A percentile compares a stretch with the other conserved stretches of the same genome.
Evolutionary conservation across 495 filamentous ascomycete species (phyloP).

Genomic region (Penicillium desertorum): DNA sequence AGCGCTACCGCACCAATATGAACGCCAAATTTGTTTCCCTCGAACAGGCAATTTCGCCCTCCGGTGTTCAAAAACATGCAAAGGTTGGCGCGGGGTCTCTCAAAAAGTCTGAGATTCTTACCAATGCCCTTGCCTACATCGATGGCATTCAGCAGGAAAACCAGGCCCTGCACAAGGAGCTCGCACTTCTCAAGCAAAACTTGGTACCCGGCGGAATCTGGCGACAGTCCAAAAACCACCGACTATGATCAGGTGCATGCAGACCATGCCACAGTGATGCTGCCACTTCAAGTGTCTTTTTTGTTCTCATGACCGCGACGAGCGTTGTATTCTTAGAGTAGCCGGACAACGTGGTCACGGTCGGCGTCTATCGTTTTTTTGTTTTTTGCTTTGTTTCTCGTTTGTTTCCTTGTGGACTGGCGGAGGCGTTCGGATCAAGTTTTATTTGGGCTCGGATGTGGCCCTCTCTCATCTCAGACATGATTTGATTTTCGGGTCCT

Average conservation of each 20-base stretch:
- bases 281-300: neutral
- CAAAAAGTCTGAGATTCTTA: conserved; percentile 60
- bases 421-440: conserved; percentile 4
- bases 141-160: conserved; percentile 51
- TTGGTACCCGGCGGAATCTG: conserved; percentile 36
- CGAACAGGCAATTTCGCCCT: conserved; percentile 41
- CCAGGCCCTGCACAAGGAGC: conserved; percentile 39
- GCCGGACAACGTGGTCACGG: conserved; percentile 6
- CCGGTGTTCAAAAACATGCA: conserved; percentile 26
- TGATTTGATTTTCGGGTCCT: conserved; percentile 20
- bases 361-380: conserved; percentile 7
- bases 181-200: conserved; percentile 38
- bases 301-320: conserved; percentile 23
- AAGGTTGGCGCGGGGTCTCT: conserved; percentile 37
- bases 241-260: conserved; percentile 11
- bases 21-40: conserved; percentile 52
- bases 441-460: conserved; percentile 5
- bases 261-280: conserved; percentile 9
- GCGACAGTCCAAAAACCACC: conserved; percentile 23
- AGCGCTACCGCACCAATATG: conserved; percentile 54
- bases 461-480: conserved; percentile 24
- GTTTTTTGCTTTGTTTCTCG: neutral
- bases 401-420: neutral
- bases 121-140: conserved; percentile 69
- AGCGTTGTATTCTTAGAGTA: conserved; percentile 21